Evolutionary conservation across 1,284 basidiomycete genomes (phyloP).

Genomic region (Psilocybe mexicana): DNA sequence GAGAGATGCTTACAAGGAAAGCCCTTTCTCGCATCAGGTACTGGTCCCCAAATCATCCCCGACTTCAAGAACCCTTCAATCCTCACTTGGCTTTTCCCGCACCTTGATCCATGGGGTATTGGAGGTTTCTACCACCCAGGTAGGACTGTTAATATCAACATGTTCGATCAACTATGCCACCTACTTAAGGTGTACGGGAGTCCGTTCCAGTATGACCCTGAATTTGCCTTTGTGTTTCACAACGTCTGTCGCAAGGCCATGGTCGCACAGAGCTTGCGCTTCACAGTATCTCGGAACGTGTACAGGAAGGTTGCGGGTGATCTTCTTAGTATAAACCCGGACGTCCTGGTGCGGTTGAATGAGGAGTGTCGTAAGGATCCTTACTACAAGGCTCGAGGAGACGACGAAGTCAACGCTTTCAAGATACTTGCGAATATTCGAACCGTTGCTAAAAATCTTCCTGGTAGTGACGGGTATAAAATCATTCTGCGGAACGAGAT

Average conservation of each 20-base stretch:
- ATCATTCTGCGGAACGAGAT: conserved; percentile 17
- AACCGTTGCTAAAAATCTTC: not conserved
- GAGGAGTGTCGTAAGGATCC: not conserved
- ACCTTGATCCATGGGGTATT: conserved; percentile 21
- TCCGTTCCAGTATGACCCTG: conserved; percentile 4
- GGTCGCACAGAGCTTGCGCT: conserved; percentile 1
- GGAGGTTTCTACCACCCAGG: conserved; percentile 17
- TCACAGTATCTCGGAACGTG: not conserved
- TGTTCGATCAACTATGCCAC: conserved; percentile 6
- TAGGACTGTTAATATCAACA: not conserved
- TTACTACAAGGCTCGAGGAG: not conserved
- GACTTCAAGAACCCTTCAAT: conserved; percentile 18
- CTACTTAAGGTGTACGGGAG: conserved; percentile 22
- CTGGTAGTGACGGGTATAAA: conserved; percentile 13
- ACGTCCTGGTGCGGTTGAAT: not conserved
- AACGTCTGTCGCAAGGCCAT: conserved; percentile 7
- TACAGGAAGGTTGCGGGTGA: conserved; percentile 1
- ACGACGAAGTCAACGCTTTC: not conserved
- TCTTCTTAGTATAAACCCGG: conserved; percentile 5
- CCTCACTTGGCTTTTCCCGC: conserved; percentile 17
- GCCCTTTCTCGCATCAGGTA: conserved; percentile 1
- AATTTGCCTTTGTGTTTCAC: conserved; percentile 14
- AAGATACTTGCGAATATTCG: not conserved
- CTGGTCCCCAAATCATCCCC: conserved; percentile 1
- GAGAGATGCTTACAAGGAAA: conserved; percentile 8